Base-by-base conservation (phyloP, 192 early-diverging fungal species). In the Coemansia sp. region DNA sequence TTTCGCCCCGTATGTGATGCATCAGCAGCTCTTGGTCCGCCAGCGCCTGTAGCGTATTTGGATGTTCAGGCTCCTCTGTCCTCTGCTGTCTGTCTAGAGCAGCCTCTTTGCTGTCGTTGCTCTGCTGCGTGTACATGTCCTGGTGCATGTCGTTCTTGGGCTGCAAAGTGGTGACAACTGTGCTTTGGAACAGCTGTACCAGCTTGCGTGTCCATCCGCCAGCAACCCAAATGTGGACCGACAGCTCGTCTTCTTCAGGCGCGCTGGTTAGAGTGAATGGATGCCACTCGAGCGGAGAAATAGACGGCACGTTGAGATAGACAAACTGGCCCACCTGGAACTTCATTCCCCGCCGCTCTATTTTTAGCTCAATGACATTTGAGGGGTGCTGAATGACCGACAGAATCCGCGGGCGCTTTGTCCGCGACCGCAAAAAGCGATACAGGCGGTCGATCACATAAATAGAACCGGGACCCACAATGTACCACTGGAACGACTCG, bases 301-400 rank as follows among this genome's bases (percentile, higher is more conserved):
- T 85, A 47, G 86, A 85, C 16, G 90, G 90, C 41, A 87, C 84
- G 64, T 75, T 83, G 44, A 92, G 55, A 63, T 84, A 91, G 42
- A 91, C 81, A 73, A 87, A 92, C 79, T 92, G 90, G 26, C 90
- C 89, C 20, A 88, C 82, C 63, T 87, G 77, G 47, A 81, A 76
- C 12, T 63, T 42, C 55, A 80, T 57, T 1, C 79, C 70, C 37
- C 82, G 79, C 51, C 86, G 87, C 69, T 83, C 83, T 50, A 93
- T 85, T 61, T 87, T 88, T 28, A 93, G 78, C 68, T 93, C 89
- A 38, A 90, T 83, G 19, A 92, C 89, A 45, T 87, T 87, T 36
- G 83, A 86, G 26, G 89, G 91, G 46, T 92, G 91, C 61, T 91
- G 89, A 19, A 94, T 86, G 42, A 91, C 87, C 59, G 90, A 88